phyloP scores from a whole-genome alignment of 2,329 filamentous ascomycete species.

The Capronia americana region DNA sequence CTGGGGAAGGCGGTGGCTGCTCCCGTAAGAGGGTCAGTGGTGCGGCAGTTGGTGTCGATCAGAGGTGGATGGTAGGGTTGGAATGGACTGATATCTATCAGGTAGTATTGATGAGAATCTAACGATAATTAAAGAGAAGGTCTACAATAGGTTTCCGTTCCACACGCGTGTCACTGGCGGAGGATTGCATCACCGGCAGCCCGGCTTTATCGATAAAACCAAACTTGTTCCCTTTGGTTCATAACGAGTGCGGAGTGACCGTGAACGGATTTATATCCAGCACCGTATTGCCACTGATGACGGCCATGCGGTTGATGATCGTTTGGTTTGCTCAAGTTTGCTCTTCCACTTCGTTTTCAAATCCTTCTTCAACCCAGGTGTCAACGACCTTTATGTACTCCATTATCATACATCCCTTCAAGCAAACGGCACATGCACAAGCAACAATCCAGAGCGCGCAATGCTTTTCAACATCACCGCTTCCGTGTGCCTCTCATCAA shows the following conservation, averaged over 20 bases:
- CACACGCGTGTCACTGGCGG: slow-evolving; percentile 13
- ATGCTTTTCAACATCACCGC: slow-evolving; percentile 24
- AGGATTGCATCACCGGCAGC: slow-evolving; percentile 17
- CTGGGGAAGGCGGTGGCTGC: slow-evolving; percentile 5
- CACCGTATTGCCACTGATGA: not conserved
- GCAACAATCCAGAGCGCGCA: not conserved
- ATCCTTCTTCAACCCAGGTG: not conserved
- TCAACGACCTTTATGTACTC: not conserved
- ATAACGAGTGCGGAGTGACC: not conserved
- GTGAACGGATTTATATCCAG: not conserved
- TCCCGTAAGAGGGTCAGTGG: not conserved
- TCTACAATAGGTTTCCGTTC: slow-evolving; percentile 9
- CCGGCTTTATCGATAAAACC: slow-evolving; percentile 11
- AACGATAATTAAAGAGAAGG: slow-evolving; percentile 4
- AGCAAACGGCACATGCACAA: slow-evolving; percentile 1
- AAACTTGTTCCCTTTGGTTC: not conserved
- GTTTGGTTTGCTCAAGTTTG: slow-evolving; percentile 5
- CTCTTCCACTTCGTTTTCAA: slow-evolving; percentile 10
- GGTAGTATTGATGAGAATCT: slow-evolving; percentile 10
- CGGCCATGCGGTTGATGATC: not conserved
- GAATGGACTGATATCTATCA: not conserved
- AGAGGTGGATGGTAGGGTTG: not conserved
- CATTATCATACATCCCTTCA: slow-evolving; percentile 12
- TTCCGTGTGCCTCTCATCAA: slow-evolving; percentile 74
- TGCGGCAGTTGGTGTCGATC: not conserved